phyloP scores from a whole-genome alignment of 2,329 filamentous ascomycete species.

The Emydomyces testavorans region DNA sequence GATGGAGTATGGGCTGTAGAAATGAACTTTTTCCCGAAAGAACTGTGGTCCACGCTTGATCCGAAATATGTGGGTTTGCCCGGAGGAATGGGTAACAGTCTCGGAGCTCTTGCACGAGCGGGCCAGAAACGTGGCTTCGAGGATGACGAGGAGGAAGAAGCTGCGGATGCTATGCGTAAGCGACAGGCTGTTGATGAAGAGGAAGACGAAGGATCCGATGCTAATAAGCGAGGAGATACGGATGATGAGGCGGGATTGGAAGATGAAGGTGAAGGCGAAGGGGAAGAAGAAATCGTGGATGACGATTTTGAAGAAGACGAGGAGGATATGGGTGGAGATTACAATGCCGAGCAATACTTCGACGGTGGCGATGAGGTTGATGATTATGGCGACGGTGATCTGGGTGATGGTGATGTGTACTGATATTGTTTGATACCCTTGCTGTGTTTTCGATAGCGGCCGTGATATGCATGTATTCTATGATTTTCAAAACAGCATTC shows the following conservation, averaged over 20 bases:
- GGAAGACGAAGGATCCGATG: conserved; percentile 24
- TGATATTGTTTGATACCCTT: conserved; percentile 20
- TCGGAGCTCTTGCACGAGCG: conserved; percentile 20
- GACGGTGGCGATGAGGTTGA: conserved; percentile 47
- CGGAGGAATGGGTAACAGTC: conserved; percentile 25
- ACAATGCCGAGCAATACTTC: conserved; percentile 55
- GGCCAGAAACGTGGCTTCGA: conserved; percentile 32
- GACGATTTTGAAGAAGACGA: conserved; percentile 51
- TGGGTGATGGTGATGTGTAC: conserved; percentile 39
- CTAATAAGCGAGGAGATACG: conserved; percentile 25
- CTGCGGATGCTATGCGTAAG: conserved; percentile 21
- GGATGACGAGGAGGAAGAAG: conserved; percentile 35
- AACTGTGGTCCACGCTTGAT: conserved; percentile 46
- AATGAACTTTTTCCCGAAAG: conserved; percentile 47
- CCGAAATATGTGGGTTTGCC: conserved; percentile 28
- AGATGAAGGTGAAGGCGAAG: conserved; percentile 35
- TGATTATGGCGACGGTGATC: conserved; percentile 45
- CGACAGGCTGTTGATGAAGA: conserved; percentile 26
- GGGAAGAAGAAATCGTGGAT: conserved; percentile 44
- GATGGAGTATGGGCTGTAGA: conserved; percentile 28
- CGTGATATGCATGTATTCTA: background rate
- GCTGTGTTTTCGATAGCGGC: background rate
- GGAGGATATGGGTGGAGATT: conserved; percentile 48
- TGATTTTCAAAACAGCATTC: background rate
- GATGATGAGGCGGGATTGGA: conserved; percentile 33